phyloP scores from a whole-genome alignment of 352 stramenopile species.

The Phytopythium vexans region DNA sequence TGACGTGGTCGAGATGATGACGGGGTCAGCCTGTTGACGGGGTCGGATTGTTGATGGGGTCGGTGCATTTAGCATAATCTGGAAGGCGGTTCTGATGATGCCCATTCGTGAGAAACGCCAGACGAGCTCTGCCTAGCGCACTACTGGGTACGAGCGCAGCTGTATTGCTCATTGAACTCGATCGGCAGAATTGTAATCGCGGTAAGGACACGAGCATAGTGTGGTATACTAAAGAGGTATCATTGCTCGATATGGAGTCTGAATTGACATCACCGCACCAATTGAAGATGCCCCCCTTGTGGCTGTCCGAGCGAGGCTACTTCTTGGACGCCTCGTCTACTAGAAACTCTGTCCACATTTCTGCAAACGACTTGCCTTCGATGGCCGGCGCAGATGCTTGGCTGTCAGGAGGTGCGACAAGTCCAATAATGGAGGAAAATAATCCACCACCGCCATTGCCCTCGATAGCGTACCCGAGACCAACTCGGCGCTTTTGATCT shows the following conservation, averaged over 20 bases:
- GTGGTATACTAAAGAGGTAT: no score
- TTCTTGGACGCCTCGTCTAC: conserved; percentile 46
- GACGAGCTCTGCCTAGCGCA: no score
- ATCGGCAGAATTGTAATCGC: no score
- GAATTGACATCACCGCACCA: not conserved
- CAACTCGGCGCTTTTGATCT: conserved; percentile 64
- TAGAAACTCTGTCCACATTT: conserved; percentile 71
- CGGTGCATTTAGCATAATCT: no score
- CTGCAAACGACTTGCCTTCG: conserved; percentile 68
- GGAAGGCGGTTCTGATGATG: no score
- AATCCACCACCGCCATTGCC: conserved; percentile 62
- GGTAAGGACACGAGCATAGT: no score
- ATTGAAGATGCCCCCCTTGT: not conserved
- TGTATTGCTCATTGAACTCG: no score
- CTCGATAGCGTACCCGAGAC: conserved; percentile 43
- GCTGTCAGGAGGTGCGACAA: conserved; percentile 29
- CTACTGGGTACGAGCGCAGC: no score
- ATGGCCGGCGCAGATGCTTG: conserved; percentile 9
- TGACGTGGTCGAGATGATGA: no score
- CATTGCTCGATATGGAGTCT: not conserved
- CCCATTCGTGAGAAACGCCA: no score
- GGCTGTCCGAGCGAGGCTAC: not conserved
- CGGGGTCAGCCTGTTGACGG: no score
- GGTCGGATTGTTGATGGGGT: no score
- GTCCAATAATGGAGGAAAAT: conserved; percentile 62